Evolutionary conservation across 2,329 filamentous ascomycete genomes (phyloP), one percentile per base, ranked within the genome.

Genomic region (Chaetomium globosum): DNA sequence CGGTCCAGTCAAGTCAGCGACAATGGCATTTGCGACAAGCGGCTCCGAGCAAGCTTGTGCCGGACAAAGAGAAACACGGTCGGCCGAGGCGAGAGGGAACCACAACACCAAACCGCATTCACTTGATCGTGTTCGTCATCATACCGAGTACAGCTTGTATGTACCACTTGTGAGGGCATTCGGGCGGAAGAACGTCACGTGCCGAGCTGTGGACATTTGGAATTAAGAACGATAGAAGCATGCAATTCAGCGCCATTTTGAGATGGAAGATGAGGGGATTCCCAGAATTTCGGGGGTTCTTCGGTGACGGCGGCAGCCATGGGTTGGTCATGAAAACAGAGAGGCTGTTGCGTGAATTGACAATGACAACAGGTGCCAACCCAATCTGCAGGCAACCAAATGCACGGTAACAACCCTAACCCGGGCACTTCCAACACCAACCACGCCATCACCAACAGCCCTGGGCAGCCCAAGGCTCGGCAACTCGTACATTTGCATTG

Each of bases 171-270:
- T 19, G 51, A 33, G 48, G 30, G 13, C 21, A 28, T 23, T 36
- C 16, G 36, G n/a, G 26, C n/a, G 63, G 43, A 61, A 52, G 43
- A 61, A 52, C 63, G 56, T 64, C 63, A 64, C 63, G 63, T 64
- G 63, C 63, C 53, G 48, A 31, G 30, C 21, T 6, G 23, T 39
- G 16, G 30, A n/a, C 61, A 51, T 51, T 26, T 9, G 51, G 19
- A 30, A 30, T n/a, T 9, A 3, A 19, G 36, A 23, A 33, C n/a
- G 30, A 21, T 16, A 9, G 8, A 19, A 5, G 26, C 21, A 28
- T 55, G 8, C 12, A 16, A 53, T 54, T n/a, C 19, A n/a, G 49
- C 33, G 49, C n/a, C 58, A 60, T 53, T 28, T 53, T 28, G 28
- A 31, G 16, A 31, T 53, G 21, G 31, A 46, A 8, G 16, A 46